These are phyloP conservation scores for Psilocybe azurescens DNA, from an alignment of 768 basidiomycete genomes.

Conservation along the genomic window DNA sequence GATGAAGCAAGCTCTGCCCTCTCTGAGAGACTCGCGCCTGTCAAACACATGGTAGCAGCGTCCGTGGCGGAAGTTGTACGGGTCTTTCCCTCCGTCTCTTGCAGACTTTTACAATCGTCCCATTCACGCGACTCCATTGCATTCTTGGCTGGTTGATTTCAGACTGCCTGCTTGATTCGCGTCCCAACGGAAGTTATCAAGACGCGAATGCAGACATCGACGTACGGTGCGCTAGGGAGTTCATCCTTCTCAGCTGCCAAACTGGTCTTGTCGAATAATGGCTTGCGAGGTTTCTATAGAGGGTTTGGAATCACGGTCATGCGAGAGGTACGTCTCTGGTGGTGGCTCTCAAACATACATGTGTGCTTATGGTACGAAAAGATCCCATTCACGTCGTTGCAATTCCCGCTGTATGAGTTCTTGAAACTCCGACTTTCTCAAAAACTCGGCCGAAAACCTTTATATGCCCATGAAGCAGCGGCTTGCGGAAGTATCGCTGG, in stretches of 20 bases:
- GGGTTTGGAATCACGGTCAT: slow-evolving; percentile 82
- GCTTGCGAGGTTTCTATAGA: slow-evolving; percentile 82
- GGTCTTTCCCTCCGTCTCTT: slow-evolving; percentile 48
- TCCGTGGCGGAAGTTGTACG: slow-evolving; percentile 61
- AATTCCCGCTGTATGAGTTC: slow-evolving; percentile 94
- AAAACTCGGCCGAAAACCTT: slow-evolving; percentile 54
- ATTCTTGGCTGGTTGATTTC: slow-evolving; percentile 19
- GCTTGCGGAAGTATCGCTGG: slow-evolving; percentile 92
- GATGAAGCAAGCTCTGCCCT: slow-evolving; percentile 80
- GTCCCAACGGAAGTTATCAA: slow-evolving; percentile 98
- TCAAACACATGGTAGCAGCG: slow-evolving; percentile 63
- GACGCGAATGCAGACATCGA: slow-evolving; percentile 87
- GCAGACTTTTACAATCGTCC: slow-evolving; percentile 46
- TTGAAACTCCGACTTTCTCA: slow-evolving; percentile 74
- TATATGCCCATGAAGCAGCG: slow-evolving; percentile 80
- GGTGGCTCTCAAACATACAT: slow-evolving; percentile 31
- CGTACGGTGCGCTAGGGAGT: slow-evolving; percentile 59
- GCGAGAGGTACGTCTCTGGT: slow-evolving; percentile 41
- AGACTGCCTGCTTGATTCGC: slow-evolving; percentile 90
- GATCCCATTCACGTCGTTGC: slow-evolving; percentile 96
- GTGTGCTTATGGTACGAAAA: slow-evolving; percentile 35
- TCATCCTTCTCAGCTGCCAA: slow-evolving; percentile 68
- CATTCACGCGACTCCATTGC: slow-evolving; percentile 16
- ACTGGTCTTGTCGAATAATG: slow-evolving; percentile 58
- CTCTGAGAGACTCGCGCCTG: slow-evolving; percentile 61